Evolutionary conservation across 2,329 filamentous ascomycete genomes (phyloP), one percentile per base, ranked within the genome.

Genomic region (Fusarium continuum): DNA sequence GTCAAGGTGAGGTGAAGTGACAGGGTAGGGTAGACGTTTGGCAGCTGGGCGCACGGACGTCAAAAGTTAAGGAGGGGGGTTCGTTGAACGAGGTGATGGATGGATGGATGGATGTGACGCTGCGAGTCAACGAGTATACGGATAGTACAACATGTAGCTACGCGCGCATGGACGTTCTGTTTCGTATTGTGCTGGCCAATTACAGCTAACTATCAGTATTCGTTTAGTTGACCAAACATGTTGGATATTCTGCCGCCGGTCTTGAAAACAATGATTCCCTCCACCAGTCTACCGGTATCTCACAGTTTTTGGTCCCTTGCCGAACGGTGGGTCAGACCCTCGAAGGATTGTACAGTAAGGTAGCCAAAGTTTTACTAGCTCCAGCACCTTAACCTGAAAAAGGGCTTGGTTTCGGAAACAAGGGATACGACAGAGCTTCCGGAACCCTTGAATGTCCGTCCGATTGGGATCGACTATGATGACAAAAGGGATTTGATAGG

Each of bases 381-480:
- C 43, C 36, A 29, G 47, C 20, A 23, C 31, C 16, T 35, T 25
- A 43, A 49, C 29, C 55, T 38, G 29, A 46, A 32, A 35, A 39
- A 36, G 25, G 25, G 34, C 28, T 31, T 10, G 45, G 34, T 43
- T 41, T 65, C 38, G 40, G 40, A 36, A 39, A 56, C 31, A 62
- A 45, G 57, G 52, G 50, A 43, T 28, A 34, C 39, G 16, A 49
- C 31, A 49, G 64, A 45, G 45, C 40, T 64, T 56, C 50, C 52
- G 39, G 49, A 55, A 60, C 43, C 49, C 38, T 41, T 43, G 48
- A 19, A n/a, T n/a, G n/a, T 47, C 32, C 19, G 22, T 28, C 19
- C 43, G 28, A 64, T 49, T 39, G 45, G 40, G 55, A 64, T 64
- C 61, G 43, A 41, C 46, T 43, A 65, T 58, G 52, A 65, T 52